Conservation (phyloP, 1,284 basidiomycete species). For the Microbotryum scabiosae region DNA sequence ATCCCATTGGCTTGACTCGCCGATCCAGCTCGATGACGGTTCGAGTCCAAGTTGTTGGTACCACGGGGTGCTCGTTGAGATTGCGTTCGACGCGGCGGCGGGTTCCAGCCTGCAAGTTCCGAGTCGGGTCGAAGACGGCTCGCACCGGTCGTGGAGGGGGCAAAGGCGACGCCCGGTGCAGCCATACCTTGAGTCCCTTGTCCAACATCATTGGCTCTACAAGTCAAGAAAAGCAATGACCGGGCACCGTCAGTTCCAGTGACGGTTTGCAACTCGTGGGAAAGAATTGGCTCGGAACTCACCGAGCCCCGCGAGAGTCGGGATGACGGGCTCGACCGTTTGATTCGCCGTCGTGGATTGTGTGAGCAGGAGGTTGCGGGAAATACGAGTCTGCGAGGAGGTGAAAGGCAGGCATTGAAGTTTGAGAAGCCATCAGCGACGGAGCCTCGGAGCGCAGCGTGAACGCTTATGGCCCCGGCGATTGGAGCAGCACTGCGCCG, state of each 20-base stretch:
- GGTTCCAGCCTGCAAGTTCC: constrained; percentile 20
- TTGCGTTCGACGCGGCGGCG: constrained; percentile 20
- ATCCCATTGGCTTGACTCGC: not conserved
- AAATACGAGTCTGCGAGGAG: constrained; percentile 24
- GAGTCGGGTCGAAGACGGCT: constrained; percentile 5
- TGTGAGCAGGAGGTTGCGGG: constrained; percentile 16
- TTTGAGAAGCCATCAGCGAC: no score
- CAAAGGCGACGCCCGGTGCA: constrained; percentile 28
- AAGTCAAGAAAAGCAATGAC: not conserved
- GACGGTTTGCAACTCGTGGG: not conserved
- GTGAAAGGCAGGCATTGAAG: no score
- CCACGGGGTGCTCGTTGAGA: constrained; percentile 17
- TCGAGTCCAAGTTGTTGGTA: not conserved
- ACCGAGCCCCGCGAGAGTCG: constrained; percentile 25
- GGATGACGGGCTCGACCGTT: constrained; percentile 17
- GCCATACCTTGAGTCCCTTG: constrained; percentile 2
- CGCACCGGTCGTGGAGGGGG: constrained; percentile 7
- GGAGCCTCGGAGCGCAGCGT: no score
- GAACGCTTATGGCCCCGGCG: no score
- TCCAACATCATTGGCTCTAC: constrained; percentile 22
- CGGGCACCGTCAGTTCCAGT: not conserved
- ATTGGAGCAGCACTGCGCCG: no score
- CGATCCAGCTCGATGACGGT: not conserved
- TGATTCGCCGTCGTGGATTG: constrained; percentile 17
- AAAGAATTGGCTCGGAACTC: not conserved